These are phyloP conservation scores for Thelonectria discophora DNA, from an alignment of 2,329 filamentous ascomycete genomes.

Conservation along the genomic window DNA sequence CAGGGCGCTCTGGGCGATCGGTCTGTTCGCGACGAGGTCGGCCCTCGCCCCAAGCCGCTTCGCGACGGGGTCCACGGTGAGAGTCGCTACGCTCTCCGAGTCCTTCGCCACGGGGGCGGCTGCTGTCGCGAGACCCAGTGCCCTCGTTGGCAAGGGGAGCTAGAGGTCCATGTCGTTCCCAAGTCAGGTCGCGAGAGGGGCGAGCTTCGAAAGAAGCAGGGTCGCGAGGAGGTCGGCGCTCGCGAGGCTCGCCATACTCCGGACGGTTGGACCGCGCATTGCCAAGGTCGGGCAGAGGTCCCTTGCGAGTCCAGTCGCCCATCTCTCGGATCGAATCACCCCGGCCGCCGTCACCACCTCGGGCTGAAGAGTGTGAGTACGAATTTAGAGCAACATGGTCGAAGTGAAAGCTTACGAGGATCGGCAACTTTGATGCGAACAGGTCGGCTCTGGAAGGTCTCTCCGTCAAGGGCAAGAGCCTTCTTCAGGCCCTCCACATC, in stretches of 20 bases:
- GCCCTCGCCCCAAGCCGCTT: conserved; percentile 80
- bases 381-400: neutral
- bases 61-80: conserved; percentile 68
- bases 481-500: conserved; percentile 89
- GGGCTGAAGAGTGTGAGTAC: conserved; percentile 69
- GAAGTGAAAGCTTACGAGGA: conserved; percentile 75
- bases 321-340: conserved; percentile 78
- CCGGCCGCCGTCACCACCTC: conserved; percentile 72
- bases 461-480: conserved; percentile 83
- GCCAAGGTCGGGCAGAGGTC: conserved; percentile 81
- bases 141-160: conserved; percentile 71
- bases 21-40: conserved; percentile 77
- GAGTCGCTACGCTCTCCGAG: conserved; percentile 68
- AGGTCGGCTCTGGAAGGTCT: conserved; percentile 84
- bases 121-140: conserved; percentile 62
- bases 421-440: conserved; percentile 96
- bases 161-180: conserved; percentile 94
- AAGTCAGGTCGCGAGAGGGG: conserved; percentile 78
- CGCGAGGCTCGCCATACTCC: conserved; percentile 66
- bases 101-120: conserved; percentile 54
- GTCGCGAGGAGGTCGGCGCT: conserved; percentile 74
- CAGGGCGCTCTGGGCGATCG: conserved; percentile 76
- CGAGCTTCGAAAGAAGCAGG: conserved; percentile 63
- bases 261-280: conserved; percentile 60
- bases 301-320: conserved; percentile 91